Base-by-base conservation (phyloP, 495 filamentous ascomycete species). In the Aspergillus panamensis region DNA sequence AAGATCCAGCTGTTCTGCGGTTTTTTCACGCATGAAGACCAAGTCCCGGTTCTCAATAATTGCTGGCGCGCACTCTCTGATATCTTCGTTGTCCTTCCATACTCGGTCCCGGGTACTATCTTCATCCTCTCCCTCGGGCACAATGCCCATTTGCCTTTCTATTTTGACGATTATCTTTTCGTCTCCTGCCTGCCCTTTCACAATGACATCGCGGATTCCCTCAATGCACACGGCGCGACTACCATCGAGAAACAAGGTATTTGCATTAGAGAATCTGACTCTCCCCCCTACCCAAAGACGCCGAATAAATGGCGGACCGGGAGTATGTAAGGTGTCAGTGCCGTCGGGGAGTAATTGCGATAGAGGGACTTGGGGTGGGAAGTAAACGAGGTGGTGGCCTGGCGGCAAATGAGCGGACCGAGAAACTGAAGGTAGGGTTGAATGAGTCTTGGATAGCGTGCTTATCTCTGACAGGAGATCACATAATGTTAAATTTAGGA, bases 201-300 rank as follows among this genome's bases (percentile, higher is more conserved):
- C 60, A 8, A 73, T 66, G 47, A 91, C 81, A 56, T 85, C 78
- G 21, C 73, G 78, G 47, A 94, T 86, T 1, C 66, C 70, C 75
- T 95, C 90, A 14, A 80, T 63, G 51, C 89, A 91, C 19, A 84
- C 74, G 3, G 70, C 81, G 3, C 75, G 66, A 32, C 70, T 61
- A 25, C 78, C 81, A 61, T 86, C 74, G 8, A 89, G 66, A 8
- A 60, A 32, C 21, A 72, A 64, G n/a, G 50, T 51, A 37, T 51
- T 49, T 48, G 39, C 43, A 14, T 43, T 64, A 10, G 66, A 63
- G 55, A 73, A 79, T 57, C 59, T 69, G 32, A 73, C 61, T 39
- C 70, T 72, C 1, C 89, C 90, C 9, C 89, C 90, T 33, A 87
- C 88, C 90, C 90, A 95, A 69, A 95, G 79, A n/a, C 90, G 82